phyloP scores from a whole-genome alignment of 805 yeast species.

The Wickerhamiella kurtzmanii region DNA sequence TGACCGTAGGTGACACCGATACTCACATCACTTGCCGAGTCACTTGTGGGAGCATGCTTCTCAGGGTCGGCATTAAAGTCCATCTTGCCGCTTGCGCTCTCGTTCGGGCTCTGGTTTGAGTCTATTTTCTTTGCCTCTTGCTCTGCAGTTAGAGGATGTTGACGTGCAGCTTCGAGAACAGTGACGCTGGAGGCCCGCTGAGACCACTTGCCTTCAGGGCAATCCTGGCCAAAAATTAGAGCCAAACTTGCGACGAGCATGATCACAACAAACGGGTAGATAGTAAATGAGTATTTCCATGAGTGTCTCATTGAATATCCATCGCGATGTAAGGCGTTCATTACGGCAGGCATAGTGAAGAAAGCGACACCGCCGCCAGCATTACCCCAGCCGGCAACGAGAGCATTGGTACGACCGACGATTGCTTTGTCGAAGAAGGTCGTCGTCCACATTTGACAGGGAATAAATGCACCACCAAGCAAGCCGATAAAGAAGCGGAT shows the following conservation, averaged over 20 bases:
- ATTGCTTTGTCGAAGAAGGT: conserved; percentile 11
- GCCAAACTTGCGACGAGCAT: conserved; percentile 21
- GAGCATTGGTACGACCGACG: conserved; percentile 10
- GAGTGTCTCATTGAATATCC: conserved; percentile 9
- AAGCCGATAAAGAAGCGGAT: conserved; percentile 25
- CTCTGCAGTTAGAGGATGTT: neutral
- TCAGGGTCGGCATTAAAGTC: neutral
- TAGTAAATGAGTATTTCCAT: conserved; percentile 12
- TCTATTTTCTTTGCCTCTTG: too few species aligned
- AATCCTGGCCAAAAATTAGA: conserved; percentile 24
- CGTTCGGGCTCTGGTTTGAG: neutral
- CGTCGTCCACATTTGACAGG: conserved; percentile 13
- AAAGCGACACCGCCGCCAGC: conserved; percentile 17
- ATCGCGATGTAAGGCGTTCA: conserved; percentile 1
- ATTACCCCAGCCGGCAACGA: conserved; percentile 15
- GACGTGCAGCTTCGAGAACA: conserved; percentile 1
- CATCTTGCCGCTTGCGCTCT: neutral
- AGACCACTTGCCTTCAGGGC: conserved; percentile 29
- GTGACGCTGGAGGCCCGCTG: conserved; percentile 17
- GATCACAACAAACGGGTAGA: conserved; percentile 26
- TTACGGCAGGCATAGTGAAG: conserved; percentile 13
- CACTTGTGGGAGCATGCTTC: neutral
- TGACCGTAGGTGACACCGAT: conserved; percentile 4
- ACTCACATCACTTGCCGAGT: neutral
- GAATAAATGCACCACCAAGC: conserved; percentile 20